Conservation (phyloP, 2,329 filamentous ascomycete genomes). For the Geosmithia putterillii region DNA sequence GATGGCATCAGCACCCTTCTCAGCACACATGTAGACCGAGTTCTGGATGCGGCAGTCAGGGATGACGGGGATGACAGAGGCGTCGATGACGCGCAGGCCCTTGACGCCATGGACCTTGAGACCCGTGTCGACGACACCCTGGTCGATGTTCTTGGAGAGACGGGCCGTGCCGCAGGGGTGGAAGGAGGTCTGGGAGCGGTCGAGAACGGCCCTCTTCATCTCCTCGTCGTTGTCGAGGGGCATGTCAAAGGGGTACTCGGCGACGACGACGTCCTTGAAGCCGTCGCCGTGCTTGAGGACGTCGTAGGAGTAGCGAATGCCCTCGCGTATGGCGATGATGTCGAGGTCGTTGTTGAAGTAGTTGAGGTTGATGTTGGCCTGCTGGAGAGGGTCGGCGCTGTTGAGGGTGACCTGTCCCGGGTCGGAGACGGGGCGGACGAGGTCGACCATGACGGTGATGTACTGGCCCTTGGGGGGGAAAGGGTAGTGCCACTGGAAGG, state of each 20-base stretch:
- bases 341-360: slow-evolving; percentile 44
- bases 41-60: slow-evolving; percentile 47
- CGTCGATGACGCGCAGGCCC: slow-evolving; percentile 41
- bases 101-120: slow-evolving; percentile 41
- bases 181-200: slow-evolving; percentile 47
- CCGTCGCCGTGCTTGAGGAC: slow-evolving; percentile 43
- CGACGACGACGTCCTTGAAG: slow-evolving; percentile 39
- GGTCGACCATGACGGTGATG: slow-evolving; percentile 42
- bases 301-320: slow-evolving; percentile 42
- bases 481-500: slow-evolving; percentile 35
- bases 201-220: slow-evolving; percentile 43
- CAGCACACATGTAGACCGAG: slow-evolving; percentile 46
- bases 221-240: slow-evolving; percentile 39
- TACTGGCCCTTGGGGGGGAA: slow-evolving; percentile 29
- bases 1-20: slow-evolving; percentile 25
- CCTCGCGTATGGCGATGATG: slow-evolving; percentile 46
- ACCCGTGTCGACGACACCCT: slow-evolving; percentile 38
- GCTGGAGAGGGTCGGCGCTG: slow-evolving; percentile 41
- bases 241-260: slow-evolving; percentile 49
- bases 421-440: slow-evolving; percentile 26
- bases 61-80: slow-evolving; percentile 42
- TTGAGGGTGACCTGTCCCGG: slow-evolving; percentile 42
- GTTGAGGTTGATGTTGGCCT: slow-evolving; percentile 48
- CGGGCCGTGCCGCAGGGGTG: slow-evolving; percentile 45
- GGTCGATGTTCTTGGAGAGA: slow-evolving; percentile 34